Percentiles rank a stretch among this genome's conserved stretches.
These are phyloP conservation scores for Porphyrellus cyaneotinctus DNA, from an alignment of 768 basidiomycete genomes.

Conservation along the genomic window DNA sequence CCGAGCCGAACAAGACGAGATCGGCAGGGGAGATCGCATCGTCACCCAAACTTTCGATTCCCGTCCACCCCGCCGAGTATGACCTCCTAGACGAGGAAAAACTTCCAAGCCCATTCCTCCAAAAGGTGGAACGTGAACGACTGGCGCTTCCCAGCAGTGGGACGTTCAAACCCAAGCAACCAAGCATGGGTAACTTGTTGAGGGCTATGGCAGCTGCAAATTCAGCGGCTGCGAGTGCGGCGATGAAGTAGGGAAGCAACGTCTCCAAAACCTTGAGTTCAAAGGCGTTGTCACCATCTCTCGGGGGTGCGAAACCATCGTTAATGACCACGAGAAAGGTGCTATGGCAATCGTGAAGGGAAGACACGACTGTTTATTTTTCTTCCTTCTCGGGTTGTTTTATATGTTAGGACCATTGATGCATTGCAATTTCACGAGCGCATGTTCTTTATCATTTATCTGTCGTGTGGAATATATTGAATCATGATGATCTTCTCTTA, in stretches of 20 bases:
- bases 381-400: background rate
- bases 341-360: conserved; percentile 14
- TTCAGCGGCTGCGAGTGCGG: conserved; percentile 30
- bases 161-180: conserved; percentile 34
- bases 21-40: background rate
- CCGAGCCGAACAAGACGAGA: conserved; percentile 18
- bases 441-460: conserved; percentile 5
- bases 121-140: conserved; percentile 44
- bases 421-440: conserved; percentile 8
- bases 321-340: conserved; percentile 44
- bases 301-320: conserved; percentile 34
- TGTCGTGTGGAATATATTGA: conserved; percentile 10
- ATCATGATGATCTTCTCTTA: no score
- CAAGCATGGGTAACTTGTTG: conserved; percentile 51
- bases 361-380: background rate
- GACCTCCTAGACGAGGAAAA: conserved; percentile 79
- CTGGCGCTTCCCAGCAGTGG: conserved; percentile 4
- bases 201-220: conserved; percentile 59
- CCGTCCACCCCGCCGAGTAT: conserved; percentile 44
- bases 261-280: conserved; percentile 7
- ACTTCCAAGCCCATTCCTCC: conserved; percentile 79
- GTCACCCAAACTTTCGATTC: conserved; percentile 17
- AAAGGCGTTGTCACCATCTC: conserved; percentile 12
- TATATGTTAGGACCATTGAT: conserved; percentile 3
- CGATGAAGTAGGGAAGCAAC: conserved; percentile 18